Percentiles rank a stretch among this genome's conserved stretches.
phyloP scores from a whole-genome alignment of 768 basidiomycete species.

The Rhizopogon vulgaris region DNA sequence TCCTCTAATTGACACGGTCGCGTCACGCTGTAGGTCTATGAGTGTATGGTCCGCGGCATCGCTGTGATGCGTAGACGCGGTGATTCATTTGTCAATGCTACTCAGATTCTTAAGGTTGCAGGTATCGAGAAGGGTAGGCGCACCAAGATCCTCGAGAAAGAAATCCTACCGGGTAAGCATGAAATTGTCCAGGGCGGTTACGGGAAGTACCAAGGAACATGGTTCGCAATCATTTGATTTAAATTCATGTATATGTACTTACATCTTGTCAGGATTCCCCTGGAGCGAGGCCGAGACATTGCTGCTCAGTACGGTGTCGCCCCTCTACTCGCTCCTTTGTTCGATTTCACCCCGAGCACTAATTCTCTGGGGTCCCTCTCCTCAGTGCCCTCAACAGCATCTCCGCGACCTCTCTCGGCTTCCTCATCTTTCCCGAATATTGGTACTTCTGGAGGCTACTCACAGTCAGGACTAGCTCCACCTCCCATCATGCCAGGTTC shows the following conservation, averaged over 20 bases:
- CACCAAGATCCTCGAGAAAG: constrained; percentile 96
- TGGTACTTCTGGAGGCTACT: constrained; percentile 34
- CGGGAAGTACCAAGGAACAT: constrained; percentile 98
- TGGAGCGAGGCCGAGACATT: constrained; percentile 89
- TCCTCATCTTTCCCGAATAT: constrained; percentile 61
- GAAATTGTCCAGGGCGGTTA: constrained; percentile 99
- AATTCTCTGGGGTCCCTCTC: constrained; percentile 67
- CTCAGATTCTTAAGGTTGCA: constrained; percentile 97
- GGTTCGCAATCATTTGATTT: constrained; percentile 41
- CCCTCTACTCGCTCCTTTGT: constrained; percentile 79
- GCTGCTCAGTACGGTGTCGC: constrained; percentile 90
- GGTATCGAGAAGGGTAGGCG: constrained; percentile 95
- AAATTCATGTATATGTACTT: not conserved
- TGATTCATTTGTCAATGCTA: constrained; percentile 97
- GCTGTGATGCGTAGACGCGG: constrained; percentile 95
- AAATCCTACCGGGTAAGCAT: constrained; percentile 90
- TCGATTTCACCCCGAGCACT: constrained; percentile 85
- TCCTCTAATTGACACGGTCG: constrained; percentile 9
- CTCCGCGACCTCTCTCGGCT: constrained; percentile 62
- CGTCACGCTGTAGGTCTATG: constrained; percentile 65
- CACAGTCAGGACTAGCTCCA: constrained; percentile 60
- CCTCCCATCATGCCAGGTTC: constrained; percentile 85
- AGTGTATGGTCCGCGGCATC: constrained; percentile 97
- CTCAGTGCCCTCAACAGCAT: constrained; percentile 36
- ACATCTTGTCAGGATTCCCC: constrained; percentile 72